These are phyloP conservation scores for Rhizopogon sp. DNA, from an alignment of 768 basidiomycete species.

Conservation along the genomic window DNA sequence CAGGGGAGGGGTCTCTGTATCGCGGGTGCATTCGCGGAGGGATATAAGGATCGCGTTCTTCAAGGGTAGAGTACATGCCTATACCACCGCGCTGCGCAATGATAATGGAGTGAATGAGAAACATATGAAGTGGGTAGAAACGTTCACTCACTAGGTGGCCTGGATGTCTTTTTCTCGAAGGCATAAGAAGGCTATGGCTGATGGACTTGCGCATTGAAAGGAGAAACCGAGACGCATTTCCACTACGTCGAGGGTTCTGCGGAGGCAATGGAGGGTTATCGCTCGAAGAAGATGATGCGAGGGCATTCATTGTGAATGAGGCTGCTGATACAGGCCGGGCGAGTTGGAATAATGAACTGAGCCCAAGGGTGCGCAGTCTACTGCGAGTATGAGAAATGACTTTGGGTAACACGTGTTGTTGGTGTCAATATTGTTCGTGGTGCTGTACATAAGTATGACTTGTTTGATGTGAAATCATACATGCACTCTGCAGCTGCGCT, in stretches of 20 bases:
- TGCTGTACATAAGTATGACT: too few relatives aligned
- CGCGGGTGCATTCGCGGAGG: conserved; percentile 33
- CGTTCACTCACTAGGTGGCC: conserved; percentile 15
- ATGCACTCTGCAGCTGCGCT: too few relatives aligned
- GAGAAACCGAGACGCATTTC: conserved; percentile 24
- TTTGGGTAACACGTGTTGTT: not conserved
- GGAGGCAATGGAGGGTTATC: conserved; percentile 3
- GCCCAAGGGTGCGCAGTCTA: not conserved
- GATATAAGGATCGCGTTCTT: conserved; percentile 28
- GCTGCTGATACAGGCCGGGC: too few relatives aligned
- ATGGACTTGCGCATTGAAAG: conserved; percentile 27
- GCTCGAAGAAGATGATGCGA: conserved; percentile 10
- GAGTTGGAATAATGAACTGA: not conserved
- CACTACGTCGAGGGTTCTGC: conserved; percentile 9
- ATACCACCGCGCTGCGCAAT: conserved; percentile 26
- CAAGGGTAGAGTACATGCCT: conserved; percentile 40
- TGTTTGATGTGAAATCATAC: too few relatives aligned
- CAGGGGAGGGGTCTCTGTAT: conserved; percentile 31
- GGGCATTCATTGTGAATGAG: conserved; percentile 7
- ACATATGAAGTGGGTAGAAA: not conserved
- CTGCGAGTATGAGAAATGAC: not conserved
- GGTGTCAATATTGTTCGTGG: too few relatives aligned
- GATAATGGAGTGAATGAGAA: conserved; percentile 5
- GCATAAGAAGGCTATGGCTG: conserved; percentile 8
- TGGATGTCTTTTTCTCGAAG: conserved; percentile 16